Conservation (phyloP, 352 stramenopile genomes). For the Phytophthora citricola region DNA sequence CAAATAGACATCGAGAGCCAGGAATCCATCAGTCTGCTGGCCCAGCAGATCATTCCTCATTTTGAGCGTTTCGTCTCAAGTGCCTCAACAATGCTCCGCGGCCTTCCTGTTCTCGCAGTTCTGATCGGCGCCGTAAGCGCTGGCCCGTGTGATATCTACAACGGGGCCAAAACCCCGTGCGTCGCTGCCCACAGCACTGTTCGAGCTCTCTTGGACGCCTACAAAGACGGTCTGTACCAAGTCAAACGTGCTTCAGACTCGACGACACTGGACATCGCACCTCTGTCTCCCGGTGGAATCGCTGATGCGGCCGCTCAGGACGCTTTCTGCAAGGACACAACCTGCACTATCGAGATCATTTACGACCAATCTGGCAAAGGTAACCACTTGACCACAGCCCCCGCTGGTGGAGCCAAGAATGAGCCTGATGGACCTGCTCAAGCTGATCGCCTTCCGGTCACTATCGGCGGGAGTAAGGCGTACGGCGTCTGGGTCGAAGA, state of each 20-base stretch:
- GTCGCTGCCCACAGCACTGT: constrained; percentile 34
- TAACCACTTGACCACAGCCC: constrained; percentile 30
- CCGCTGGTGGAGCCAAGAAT: constrained; percentile 31
- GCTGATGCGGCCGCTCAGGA: constrained; percentile 22
- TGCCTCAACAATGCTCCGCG: constrained; percentile 16
- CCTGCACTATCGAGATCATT: constrained; percentile 30
- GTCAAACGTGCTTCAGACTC: constrained; percentile 22
- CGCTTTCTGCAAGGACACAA: constrained; percentile 23
- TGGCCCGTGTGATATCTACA: constrained; percentile 35
- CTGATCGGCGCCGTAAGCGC: constrained; percentile 17
- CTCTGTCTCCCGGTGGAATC: constrained; percentile 13
- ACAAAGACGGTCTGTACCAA: constrained; percentile 28
- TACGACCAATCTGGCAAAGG: constrained; percentile 34
- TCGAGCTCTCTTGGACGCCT: constrained; percentile 19
- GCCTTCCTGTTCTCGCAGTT: constrained; percentile 20
- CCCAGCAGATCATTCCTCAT: constrained; percentile 15
- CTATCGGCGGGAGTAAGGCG: constrained; percentile 16
- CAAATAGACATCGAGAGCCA: too few relatives aligned
- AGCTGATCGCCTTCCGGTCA: constrained; percentile 21
- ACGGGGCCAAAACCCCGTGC: constrained; percentile 20
- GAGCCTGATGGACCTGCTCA: constrained; percentile 13
- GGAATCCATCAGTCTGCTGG: too few relatives aligned
- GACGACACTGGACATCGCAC: constrained; percentile 23
- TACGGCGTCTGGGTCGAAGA: constrained; percentile 30
- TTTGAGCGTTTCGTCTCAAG: constrained; percentile 4